These are phyloP conservation scores for Stygiomarasmius scandens DNA, from an alignment of 1,284 basidiomycete species.

Conservation along the genomic window DNA sequence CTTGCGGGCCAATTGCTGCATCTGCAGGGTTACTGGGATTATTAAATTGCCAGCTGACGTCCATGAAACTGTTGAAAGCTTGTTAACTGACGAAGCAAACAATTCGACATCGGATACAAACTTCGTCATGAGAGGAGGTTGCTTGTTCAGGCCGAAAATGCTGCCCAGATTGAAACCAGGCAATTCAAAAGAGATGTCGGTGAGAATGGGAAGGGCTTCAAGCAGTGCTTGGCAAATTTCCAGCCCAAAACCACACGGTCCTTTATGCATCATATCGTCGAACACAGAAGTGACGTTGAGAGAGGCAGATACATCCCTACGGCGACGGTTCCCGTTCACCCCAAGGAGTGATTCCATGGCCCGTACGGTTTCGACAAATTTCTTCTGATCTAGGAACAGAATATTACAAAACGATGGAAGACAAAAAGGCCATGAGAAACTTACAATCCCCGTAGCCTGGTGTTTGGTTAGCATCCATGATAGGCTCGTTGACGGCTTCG, in stretches of 20 bases:
- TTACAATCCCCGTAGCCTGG: conserved; percentile 71
- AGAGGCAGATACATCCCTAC: conserved; percentile 19
- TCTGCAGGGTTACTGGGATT: conserved; percentile 67
- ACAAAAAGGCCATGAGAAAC: conserved; percentile 31
- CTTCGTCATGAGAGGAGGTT: conserved; percentile 52
- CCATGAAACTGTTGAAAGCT: conserved; percentile 63
- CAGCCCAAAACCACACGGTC: conserved; percentile 38
- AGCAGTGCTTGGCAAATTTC: conserved; percentile 25
- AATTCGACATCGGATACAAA: conserved; percentile 23
- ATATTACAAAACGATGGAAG: neutral
- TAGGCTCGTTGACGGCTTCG: conserved; percentile 76
- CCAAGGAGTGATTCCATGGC: conserved; percentile 66
- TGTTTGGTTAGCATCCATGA: conserved; percentile 65
- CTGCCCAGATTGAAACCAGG: conserved; percentile 25
- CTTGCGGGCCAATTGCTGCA: conserved; percentile 66
- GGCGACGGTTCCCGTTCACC: conserved; percentile 30
- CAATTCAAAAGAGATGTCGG: conserved; percentile 40
- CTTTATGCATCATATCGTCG: conserved; percentile 35
- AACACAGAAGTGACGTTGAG: conserved; percentile 20
- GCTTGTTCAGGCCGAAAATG: conserved; percentile 19
- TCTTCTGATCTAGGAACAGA: conserved; percentile 58
- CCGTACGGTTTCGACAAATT: conserved; percentile 70
- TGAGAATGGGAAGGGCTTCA: conserved; percentile 47
- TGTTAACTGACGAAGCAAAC: neutral
- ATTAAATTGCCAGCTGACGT: conserved; percentile 72